Percentiles rank a stretch among this genome's conserved stretches.
These are phyloP conservation scores for Aureobasidium sp. DNA, from an alignment of 2,329 filamentous ascomycete species.

Conservation along the genomic window DNA sequence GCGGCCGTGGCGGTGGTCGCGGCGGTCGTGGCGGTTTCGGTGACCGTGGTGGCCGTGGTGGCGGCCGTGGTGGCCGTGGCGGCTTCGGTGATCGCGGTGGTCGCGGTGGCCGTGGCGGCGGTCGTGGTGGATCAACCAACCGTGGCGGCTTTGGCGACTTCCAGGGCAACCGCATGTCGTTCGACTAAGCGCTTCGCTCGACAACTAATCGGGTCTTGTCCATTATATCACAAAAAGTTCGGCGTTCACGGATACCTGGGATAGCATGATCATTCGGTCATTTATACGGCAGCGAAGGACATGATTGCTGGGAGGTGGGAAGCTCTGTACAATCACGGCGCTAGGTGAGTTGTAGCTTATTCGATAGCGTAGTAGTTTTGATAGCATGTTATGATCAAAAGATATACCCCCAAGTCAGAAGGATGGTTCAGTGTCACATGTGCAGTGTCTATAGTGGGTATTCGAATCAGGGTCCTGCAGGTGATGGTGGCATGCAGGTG, in stretches of 20 bases:
- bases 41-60: conserved; percentile 47
- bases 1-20: conserved; percentile 35
- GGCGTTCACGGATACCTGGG: conserved; percentile 12
- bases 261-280: conserved; percentile 9
- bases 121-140: conserved; percentile 38
- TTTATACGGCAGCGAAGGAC: conserved; percentile 2
- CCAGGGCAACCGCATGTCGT: conserved; percentile 51
- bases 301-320: background rate
- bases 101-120: conserved; percentile 47
- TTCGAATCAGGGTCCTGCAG: background rate
- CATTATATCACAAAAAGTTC: conserved; percentile 10
- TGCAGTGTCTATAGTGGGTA: background rate
- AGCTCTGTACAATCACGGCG: conserved; percentile 8
- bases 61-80: conserved; percentile 45
- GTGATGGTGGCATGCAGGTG: conserved; percentile 1
- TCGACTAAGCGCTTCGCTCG: background rate
- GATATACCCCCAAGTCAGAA: background rate
- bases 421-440: background rate
- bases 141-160: conserved; percentile 58
- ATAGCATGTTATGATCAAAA: conserved; percentile 12
- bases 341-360: conserved; percentile 11
- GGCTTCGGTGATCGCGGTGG: conserved; percentile 44
- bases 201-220: background rate
- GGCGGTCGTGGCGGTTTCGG: conserved; percentile 36
- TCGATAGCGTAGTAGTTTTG: conserved; percentile 10